These are phyloP conservation scores for Agaricus bisporus DNA, from an alignment of 768 basidiomycete species.

Conservation along the genomic window DNA sequence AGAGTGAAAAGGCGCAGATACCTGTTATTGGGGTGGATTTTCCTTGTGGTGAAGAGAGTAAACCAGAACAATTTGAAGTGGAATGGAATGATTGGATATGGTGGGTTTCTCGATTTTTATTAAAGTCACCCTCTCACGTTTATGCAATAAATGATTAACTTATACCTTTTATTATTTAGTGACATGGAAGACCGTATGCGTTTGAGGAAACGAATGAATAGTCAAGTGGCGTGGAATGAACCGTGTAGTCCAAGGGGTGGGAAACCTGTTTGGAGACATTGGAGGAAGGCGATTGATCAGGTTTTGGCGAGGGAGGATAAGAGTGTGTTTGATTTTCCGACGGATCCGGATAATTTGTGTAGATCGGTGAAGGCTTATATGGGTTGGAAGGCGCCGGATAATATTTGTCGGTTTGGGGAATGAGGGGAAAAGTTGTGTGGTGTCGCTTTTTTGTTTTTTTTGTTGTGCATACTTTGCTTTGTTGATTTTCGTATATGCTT, in stretches of 20 bases:
- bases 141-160: too few relatives aligned
- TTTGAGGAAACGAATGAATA: conserved; percentile 44
- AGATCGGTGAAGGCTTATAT: conserved; percentile 53
- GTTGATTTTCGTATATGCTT: too few relatives aligned
- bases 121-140: too few relatives aligned
- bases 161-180: too few relatives aligned
- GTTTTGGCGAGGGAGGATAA: conserved; percentile 1
- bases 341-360: conserved; percentile 26
- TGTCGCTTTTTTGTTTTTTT: not conserved
- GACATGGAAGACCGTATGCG: conserved; percentile 73
- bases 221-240: conserved; percentile 46
- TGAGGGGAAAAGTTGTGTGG: not conserved
- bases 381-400: conserved; percentile 30
- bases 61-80: conserved; percentile 41
- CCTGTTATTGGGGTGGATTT: not conserved
- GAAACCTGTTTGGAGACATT: conserved; percentile 8
- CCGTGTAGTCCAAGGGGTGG: conserved; percentile 22
- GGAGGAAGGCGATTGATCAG: conserved; percentile 9
- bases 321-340: conserved; percentile 26
- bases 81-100: conserved; percentile 68
- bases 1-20: not conserved
- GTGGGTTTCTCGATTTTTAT: conserved; percentile 30
- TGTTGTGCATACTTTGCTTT: too few relatives aligned
- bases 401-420: too few relatives aligned
- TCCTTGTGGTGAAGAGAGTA: not conserved